Evolutionary conservation across 225 moss, liverwort and hornwort species (phyloP), one percentile per base, ranked within the genome.

Genomic region (Pleurozium schreberi): DNA sequence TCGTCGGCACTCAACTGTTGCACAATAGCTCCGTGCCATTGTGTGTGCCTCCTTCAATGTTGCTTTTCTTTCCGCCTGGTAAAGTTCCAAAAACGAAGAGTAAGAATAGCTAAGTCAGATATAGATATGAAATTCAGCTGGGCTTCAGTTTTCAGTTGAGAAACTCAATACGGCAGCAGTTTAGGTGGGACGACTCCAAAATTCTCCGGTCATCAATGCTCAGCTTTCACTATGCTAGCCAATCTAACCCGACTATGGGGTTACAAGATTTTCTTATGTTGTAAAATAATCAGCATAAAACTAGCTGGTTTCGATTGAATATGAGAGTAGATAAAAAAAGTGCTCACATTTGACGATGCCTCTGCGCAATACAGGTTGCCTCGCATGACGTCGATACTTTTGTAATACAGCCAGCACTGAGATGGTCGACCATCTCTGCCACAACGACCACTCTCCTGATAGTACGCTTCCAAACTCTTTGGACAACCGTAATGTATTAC

Each of bases 401-500:
- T 90, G 85, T 91, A 93, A 66, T 93, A 97, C 15, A 96, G 91
- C 96, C 89, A 94, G 85, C 96, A 95, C 47, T 88, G 92, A 47
- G 96, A 94, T 89, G 92, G 94, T 89, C 90, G 92, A 71, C 94
- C 95, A 92, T 96, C 97, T 92, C 95, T 92, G 50, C 96, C 97
- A 90, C 92, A 94, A 42, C 80, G 80, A 80, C 85, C 85, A 85
- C 69, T 85, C 80, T 89, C 95, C 64, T 97, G 94, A 75, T 93
- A 95, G 75, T 97, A 96, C 18, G 96, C 87, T 88, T 96, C 96
- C 62, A 97, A 92, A 89, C 94, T 95, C 88, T 92, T 96, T 12
- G 97, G 95, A 88, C 95, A 97, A 57, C 97, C 96, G 85, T 95
- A 96, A 88, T 96, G 97, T 89, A 97, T 95, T n/a, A 95, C 96